Conservation (phyloP, 352 stramenopile species). For the Saprolegnia diclina region DNA sequence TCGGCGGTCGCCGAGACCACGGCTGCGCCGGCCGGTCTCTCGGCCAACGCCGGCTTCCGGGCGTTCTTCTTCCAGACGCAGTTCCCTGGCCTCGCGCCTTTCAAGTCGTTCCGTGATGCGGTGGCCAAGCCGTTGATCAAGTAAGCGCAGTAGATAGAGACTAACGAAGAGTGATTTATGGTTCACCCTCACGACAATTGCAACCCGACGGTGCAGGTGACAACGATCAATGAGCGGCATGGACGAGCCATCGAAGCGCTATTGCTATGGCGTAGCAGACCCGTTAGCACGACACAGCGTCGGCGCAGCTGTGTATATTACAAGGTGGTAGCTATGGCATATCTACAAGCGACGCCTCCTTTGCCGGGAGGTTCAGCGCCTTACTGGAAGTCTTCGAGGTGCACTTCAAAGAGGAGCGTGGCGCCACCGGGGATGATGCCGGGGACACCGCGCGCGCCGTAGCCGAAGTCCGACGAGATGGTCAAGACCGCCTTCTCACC, state of each 20-base stretch:
- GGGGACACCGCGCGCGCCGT: slow-evolving; percentile 48
- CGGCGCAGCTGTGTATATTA: no score
- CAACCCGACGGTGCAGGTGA: not conserved
- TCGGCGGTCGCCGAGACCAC: slow-evolving; percentile 29
- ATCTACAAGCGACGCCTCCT: no score
- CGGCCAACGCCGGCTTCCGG: slow-evolving; percentile 89
- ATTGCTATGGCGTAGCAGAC: no score
- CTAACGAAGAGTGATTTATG: not conserved
- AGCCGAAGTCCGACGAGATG: slow-evolving; percentile 72
- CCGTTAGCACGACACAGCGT: no score
- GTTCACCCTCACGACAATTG: not conserved
- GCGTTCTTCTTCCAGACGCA: slow-evolving; percentile 91
- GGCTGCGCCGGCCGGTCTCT: slow-evolving; percentile 40
- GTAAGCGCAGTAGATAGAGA: slow-evolving; percentile 18
- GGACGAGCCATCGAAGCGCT: no score
- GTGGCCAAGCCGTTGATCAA: slow-evolving; percentile 23
- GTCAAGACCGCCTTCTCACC: slow-evolving; percentile 66
- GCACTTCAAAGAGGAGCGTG: slow-evolving; percentile 34
- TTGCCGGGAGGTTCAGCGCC: not conserved
- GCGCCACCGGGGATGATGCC: slow-evolving; percentile 57
- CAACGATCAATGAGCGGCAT: not conserved
- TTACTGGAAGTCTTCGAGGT: slow-evolving; percentile 22
- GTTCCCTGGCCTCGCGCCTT: slow-evolving; percentile 77
- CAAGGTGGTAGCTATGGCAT: no score
- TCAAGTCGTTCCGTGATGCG: slow-evolving; percentile 75